phyloP scores from a whole-genome alignment of 2,329 filamentous ascomycete genomes.

The Botrytis byssoidea region DNA sequence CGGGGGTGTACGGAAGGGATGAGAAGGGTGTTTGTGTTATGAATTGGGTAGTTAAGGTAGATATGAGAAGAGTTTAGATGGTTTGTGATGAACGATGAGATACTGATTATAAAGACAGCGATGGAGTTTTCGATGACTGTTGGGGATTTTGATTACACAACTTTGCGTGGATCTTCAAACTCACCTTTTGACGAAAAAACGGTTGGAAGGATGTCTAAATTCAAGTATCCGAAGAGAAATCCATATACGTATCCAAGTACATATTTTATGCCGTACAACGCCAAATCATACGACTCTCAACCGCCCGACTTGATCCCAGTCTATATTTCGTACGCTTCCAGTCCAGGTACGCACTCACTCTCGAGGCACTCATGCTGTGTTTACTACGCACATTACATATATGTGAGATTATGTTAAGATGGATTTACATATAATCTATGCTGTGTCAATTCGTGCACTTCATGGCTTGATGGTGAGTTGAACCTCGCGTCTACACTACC shows the following conservation, averaged over 20 bases:
- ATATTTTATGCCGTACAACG: not conserved
- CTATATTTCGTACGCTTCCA: not conserved
- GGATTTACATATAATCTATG: not conserved
- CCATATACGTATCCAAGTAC: not conserved
- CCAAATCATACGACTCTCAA: conserved; percentile 7
- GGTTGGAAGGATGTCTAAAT: not conserved
- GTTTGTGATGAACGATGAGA: not conserved
- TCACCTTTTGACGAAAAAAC: not conserved
- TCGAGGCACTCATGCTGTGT: not conserved
- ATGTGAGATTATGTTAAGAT: conserved; percentile 1
- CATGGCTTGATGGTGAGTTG: not conserved
- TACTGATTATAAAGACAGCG: not conserved
- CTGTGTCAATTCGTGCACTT: not conserved
- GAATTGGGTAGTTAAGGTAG: not conserved
- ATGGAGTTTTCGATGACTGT: not conserved
- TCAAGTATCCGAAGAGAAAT: not conserved
- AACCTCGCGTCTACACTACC: not conserved
- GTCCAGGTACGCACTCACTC: not conserved
- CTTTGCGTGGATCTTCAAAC: not conserved
- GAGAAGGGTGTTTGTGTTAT: not conserved
- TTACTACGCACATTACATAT: not conserved
- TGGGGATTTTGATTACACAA: not conserved
- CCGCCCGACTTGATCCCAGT: not conserved
- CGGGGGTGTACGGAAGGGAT: not conserved
- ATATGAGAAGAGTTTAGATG: not conserved